Percentiles rank a stretch among this genome's conserved stretches.
Conservation (phyloP, 2,329 filamentous ascomycete species). For the Exophiala aquamarina region DNA sequence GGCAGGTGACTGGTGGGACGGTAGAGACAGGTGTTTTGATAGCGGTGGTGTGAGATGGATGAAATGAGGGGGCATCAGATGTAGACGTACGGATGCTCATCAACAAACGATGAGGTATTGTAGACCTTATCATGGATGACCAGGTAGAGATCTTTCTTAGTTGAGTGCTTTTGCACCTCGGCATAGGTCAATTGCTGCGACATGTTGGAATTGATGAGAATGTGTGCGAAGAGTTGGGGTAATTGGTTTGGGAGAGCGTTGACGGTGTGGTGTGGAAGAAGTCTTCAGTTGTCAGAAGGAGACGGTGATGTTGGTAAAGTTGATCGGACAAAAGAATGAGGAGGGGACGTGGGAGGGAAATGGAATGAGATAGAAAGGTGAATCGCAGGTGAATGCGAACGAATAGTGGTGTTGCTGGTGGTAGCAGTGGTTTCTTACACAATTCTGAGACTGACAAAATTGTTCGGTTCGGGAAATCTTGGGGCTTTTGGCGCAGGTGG, state of each 20-base stretch:
- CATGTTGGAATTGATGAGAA: slow-evolving; percentile 39
- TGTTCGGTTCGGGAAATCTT: too few species aligned
- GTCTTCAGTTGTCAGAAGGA: too few species aligned
- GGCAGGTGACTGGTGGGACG: slow-evolving; percentile 15
- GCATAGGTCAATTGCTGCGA: slow-evolving; percentile 68
- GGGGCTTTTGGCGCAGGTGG: too few species aligned
- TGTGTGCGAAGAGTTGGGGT: background rate
- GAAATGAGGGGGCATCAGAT: background rate
- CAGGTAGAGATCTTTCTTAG: slow-evolving; percentile 88
- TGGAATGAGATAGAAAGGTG: background rate
- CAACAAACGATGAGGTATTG: slow-evolving; percentile 82
- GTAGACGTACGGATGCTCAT: slow-evolving; percentile 83
- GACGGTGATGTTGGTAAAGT: too few species aligned
- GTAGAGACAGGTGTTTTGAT: background rate
- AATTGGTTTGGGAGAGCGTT: background rate
- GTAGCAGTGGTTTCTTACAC: too few species aligned
- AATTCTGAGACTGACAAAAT: too few species aligned
- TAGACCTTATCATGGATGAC: slow-evolving; percentile 98
- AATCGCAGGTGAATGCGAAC: too few species aligned
- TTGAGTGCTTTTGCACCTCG: slow-evolving; percentile 81
- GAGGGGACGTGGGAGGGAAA: background rate
- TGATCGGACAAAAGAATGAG: background rate
- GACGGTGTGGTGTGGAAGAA: background rate
- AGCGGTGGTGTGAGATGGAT: background rate
- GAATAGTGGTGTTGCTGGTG: too few species aligned